phyloP scores from a whole-genome alignment of 1,284 basidiomycete genomes.

The Cryptococcus sp. region DNA sequence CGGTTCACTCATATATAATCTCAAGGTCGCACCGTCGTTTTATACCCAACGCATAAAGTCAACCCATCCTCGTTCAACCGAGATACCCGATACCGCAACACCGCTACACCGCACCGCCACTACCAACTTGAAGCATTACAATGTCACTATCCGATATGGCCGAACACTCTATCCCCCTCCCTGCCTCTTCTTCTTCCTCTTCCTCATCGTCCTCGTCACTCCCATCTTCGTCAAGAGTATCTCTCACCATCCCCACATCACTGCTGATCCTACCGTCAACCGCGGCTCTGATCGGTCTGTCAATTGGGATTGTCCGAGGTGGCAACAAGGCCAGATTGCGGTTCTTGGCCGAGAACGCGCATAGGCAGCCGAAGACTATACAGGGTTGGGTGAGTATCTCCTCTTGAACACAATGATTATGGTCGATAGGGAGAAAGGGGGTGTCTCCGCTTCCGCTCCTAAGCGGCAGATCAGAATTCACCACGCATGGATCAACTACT shows the following conservation, averaged over 20 bases:
- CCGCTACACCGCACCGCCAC: too few relatives aligned
- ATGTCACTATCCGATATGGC: constrained; percentile 23
- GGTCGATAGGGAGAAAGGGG: not conserved
- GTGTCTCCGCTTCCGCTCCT: too few relatives aligned
- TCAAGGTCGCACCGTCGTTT: too few relatives aligned
- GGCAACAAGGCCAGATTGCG: constrained; percentile 43
- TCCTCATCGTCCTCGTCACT: constrained; percentile 2
- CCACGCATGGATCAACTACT: not conserved
- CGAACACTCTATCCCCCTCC: constrained; percentile 6
- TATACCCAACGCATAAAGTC: too few relatives aligned
- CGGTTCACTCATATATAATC: too few relatives aligned
- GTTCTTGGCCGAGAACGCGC: constrained; percentile 54
- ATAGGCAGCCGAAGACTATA: constrained; percentile 49
- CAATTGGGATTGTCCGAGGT: constrained; percentile 48
- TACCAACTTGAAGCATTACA: not conserved
- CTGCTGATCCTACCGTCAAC: constrained; percentile 43
- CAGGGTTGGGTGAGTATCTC: constrained; percentile 50
- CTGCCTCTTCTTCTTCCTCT: constrained; percentile 10
- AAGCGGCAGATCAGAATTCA: too few relatives aligned
- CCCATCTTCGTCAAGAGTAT: constrained; percentile 14
- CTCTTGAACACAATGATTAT: not conserved
- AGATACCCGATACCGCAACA: too few relatives aligned
- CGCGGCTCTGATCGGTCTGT: constrained; percentile 42
- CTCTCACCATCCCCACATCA: constrained; percentile 37
- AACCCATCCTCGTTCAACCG: not conserved